Percentiles rank a stretch among this genome's conserved stretches.
These are phyloP conservation scores for Pelargonium australe DNA, from an alignment of 441 rosid species.

Conservation along the genomic window DNA sequence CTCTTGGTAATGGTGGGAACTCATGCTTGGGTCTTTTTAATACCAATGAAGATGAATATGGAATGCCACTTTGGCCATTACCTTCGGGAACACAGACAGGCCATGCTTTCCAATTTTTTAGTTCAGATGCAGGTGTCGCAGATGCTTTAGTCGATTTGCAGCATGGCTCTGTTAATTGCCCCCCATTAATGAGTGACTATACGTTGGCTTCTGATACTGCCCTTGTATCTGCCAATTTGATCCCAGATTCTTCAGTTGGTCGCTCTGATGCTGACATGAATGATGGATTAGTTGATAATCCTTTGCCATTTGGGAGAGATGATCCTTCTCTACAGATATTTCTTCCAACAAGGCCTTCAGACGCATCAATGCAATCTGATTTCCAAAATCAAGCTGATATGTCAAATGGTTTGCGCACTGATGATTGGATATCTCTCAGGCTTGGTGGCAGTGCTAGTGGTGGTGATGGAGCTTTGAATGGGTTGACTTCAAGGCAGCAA, in stretches of 20 bases:
- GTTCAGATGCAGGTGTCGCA: constrained; percentile 48
- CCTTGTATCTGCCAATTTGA: constrained; percentile 39
- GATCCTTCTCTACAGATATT: constrained; percentile 93
- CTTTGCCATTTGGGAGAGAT: constrained; percentile 66
- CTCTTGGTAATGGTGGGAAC: constrained; percentile 36
- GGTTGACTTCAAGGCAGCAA: constrained; percentile 48
- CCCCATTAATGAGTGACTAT: constrained; percentile 57
- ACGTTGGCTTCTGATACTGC: constrained; percentile 53
- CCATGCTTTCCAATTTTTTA: constrained; percentile 64
- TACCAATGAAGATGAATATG: constrained; percentile 62
- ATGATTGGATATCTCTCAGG: constrained; percentile 91
- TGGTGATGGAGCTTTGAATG: constrained; percentile 40
- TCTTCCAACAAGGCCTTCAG: constrained; percentile 81
- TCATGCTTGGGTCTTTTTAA: constrained; percentile 60
- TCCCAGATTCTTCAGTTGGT: constrained; percentile 49
- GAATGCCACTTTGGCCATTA: constrained; percentile 51
- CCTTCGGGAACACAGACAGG: constrained; percentile 61
- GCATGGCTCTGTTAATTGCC: constrained; percentile 48
- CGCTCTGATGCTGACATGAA: constrained; percentile 46
- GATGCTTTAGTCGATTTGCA: constrained; percentile 58
- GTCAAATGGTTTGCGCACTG: constrained; percentile 67
- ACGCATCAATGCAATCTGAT: constrained; percentile 48
- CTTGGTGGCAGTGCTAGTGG: constrained; percentile 57
- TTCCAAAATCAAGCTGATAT: constrained; percentile 57
- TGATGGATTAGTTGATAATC: constrained; percentile 78